Percentiles rank a stretch among this genome's conserved stretches.
These are phyloP conservation scores for Exophiala mesophila DNA, from an alignment of 2,329 filamentous ascomycete species.

Conservation along the genomic window DNA sequence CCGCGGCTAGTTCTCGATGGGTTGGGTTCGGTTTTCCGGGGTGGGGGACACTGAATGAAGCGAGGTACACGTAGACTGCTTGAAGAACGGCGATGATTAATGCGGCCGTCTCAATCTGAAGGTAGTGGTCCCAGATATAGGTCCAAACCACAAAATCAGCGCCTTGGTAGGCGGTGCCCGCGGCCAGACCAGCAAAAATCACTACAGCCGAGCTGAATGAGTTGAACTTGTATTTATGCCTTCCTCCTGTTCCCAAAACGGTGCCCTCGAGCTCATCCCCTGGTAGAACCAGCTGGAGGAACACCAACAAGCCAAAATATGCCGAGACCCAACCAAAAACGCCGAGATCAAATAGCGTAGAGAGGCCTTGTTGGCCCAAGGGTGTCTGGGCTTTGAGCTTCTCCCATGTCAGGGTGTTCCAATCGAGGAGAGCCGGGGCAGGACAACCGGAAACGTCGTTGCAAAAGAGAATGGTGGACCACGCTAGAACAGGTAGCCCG, in stretches of 20 bases:
- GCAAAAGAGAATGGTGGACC: slow-evolving; percentile 76
- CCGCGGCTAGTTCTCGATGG: slow-evolving; percentile 71
- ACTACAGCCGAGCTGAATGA: slow-evolving; percentile 69
- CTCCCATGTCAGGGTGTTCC: slow-evolving; percentile 64
- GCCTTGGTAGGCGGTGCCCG: slow-evolving; percentile 71
- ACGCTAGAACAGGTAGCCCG: slow-evolving; percentile 72
- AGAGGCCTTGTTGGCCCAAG: slow-evolving; percentile 69
- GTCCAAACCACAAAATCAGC: slow-evolving; percentile 84
- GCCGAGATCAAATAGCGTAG: slow-evolving; percentile 64
- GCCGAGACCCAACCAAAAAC: slow-evolving; percentile 66
- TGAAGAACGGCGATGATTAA: slow-evolving; percentile 69
- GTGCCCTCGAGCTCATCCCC: slow-evolving; percentile 67
- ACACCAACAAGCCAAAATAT: slow-evolving; percentile 72
- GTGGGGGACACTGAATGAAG: slow-evolving; percentile 71
- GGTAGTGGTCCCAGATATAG: slow-evolving; percentile 85
- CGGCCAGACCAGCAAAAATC: slow-evolving; percentile 65
- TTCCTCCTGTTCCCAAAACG: slow-evolving; percentile 64
- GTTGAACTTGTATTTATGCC: slow-evolving; percentile 77
- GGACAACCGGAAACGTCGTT: slow-evolving; percentile 92
- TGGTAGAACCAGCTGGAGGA: slow-evolving; percentile 72
- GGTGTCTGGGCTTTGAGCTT: slow-evolving; percentile 74
- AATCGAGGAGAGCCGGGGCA: slow-evolving; percentile 70
- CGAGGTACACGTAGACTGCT: slow-evolving; percentile 73
- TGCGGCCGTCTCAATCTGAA: slow-evolving; percentile 79
- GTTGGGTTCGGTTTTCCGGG: slow-evolving; percentile 59